Conservation (phyloP, 2,329 filamentous ascomycete genomes). For the Fusarium cyanostomum region DNA sequence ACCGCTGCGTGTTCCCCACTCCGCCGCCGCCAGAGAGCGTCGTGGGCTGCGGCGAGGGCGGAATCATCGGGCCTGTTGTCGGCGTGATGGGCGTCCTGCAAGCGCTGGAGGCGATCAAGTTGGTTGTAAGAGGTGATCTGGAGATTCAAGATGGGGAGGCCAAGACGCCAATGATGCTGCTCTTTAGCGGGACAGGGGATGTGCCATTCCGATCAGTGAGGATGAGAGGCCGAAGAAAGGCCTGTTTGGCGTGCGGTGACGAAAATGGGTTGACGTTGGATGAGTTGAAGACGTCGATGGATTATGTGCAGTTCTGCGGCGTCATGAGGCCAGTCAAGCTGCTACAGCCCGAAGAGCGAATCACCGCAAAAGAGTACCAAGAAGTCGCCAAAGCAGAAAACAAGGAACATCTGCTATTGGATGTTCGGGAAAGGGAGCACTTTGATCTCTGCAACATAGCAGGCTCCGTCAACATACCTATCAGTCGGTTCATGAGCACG, state of each 20-base stretch:
- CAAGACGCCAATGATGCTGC: slow-evolving; percentile 50
- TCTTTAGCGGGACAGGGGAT: slow-evolving; percentile 58
- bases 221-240: slow-evolving; percentile 72
- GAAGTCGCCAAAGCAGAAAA: slow-evolving; percentile 23
- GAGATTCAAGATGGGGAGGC: slow-evolving; percentile 29
- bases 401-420: slow-evolving; percentile 70
- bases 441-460: slow-evolving; percentile 82
- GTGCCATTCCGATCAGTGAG: slow-evolving; percentile 76
- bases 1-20: slow-evolving; percentile 89
- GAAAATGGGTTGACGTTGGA: slow-evolving; percentile 67
- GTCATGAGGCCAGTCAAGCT: slow-evolving; percentile 62
- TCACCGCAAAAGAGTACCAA: slow-evolving; percentile 71
- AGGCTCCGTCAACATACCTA: slow-evolving; percentile 77
- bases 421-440: slow-evolving; percentile 86
- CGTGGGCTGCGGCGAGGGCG: slow-evolving; percentile 89
- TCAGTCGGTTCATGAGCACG: slow-evolving; percentile 65
- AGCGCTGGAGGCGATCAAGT: slow-evolving; percentile 86
- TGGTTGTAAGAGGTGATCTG: slow-evolving; percentile 64
- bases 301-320: slow-evolving; percentile 91
- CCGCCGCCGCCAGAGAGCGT: slow-evolving; percentile 87
- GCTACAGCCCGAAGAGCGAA: slow-evolving; percentile 71
- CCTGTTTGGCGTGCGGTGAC: slow-evolving; percentile 81
- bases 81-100: slow-evolving; percentile 94
- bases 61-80: slow-evolving; percentile 91
- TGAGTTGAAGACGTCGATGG: slow-evolving; percentile 70